Evolutionary conservation across 1,284 basidiomycete genomes (phyloP).

Genomic region (Bjerkandera adusta): DNA sequence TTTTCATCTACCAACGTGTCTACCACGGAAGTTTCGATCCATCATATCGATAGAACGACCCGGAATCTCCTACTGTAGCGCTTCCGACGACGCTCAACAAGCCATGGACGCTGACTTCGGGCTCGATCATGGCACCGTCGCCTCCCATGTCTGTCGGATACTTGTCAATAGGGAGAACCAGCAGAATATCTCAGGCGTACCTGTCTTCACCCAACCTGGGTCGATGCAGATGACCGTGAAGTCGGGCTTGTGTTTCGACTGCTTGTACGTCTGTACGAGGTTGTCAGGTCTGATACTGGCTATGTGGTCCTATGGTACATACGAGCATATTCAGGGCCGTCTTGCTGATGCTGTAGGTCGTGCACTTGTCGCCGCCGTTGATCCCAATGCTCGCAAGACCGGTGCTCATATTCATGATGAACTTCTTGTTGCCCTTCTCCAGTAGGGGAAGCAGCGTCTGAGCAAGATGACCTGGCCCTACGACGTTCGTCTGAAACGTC

Average conservation of each 20-base stretch:
- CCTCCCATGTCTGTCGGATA: slow-evolving; percentile 31
- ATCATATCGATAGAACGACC: slow-evolving; percentile 31
- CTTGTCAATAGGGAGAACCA: background rate
- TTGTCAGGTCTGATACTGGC: too few species aligned
- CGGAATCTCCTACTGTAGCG: slow-evolving; percentile 25
- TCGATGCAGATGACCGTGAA: slow-evolving; percentile 25
- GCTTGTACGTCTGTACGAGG: slow-evolving; percentile 32
- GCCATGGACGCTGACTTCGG: slow-evolving; percentile 25
- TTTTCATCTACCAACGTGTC: too few species aligned
- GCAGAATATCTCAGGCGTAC: slow-evolving; percentile 14
- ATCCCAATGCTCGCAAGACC: slow-evolving; percentile 31
- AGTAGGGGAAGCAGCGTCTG: slow-evolving; percentile 32
- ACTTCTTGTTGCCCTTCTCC: slow-evolving; percentile 30
- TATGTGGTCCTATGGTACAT: too few species aligned
- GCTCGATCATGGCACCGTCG: slow-evolving; percentile 29
- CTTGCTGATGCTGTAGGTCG: slow-evolving; percentile 32
- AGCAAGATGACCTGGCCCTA: slow-evolving; percentile 32
- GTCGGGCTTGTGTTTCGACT: slow-evolving; percentile 25
- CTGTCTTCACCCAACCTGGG: slow-evolving; percentile 34
- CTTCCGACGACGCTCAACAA: slow-evolving; percentile 26
- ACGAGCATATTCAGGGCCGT: slow-evolving; percentile 31
- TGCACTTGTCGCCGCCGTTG: slow-evolving; percentile 21
- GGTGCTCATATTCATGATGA: slow-evolving; percentile 35
- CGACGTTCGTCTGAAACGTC: slow-evolving; percentile 31
- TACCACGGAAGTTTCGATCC: slow-evolving; percentile 25